phyloP scores from a whole-genome alignment of 1,284 basidiomycete species.

The Exobasidium rhododendri region DNA sequence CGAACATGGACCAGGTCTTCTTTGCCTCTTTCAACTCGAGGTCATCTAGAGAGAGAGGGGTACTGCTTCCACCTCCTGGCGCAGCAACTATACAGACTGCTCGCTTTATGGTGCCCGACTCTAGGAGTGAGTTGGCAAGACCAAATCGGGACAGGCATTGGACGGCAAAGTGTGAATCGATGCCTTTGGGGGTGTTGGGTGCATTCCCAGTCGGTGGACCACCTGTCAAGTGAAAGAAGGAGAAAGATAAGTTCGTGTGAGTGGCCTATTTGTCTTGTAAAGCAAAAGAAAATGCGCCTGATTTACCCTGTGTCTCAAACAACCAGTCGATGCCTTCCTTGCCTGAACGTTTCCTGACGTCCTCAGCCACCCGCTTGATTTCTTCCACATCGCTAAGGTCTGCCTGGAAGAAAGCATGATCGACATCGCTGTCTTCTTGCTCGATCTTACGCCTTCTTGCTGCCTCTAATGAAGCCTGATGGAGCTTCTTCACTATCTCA shows the following conservation, averaged over 20 bases:
- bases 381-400: slow-evolving; percentile 48
- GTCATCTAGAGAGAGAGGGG: slow-evolving; percentile 41
- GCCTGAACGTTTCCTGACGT: slow-evolving; percentile 34
- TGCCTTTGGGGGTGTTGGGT: slow-evolving; percentile 18
- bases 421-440: slow-evolving; percentile 17
- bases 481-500: slow-evolving; percentile 44
- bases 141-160: slow-evolving; percentile 55
- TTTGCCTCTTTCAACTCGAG: slow-evolving; percentile 37
- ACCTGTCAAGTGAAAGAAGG: slow-evolving; percentile 4
- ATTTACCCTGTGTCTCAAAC: slow-evolving; percentile 52
- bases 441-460: slow-evolving; percentile 10
- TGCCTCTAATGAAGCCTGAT: slow-evolving; percentile 29
- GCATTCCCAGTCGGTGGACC: slow-evolving; percentile 28
- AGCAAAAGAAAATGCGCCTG: background rate
- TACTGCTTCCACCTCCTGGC: slow-evolving; percentile 37
- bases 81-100: slow-evolving; percentile 47
- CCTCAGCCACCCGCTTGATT: slow-evolving; percentile 35
- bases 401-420: slow-evolving; percentile 54
- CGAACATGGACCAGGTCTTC: slow-evolving; percentile 23
- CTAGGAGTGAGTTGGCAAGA: slow-evolving; percentile 49
- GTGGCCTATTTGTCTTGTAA: background rate
- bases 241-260: too few species aligned
- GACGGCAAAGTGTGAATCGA: slow-evolving; percentile 53
- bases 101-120: slow-evolving; percentile 46
- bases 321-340: slow-evolving; percentile 53